These are phyloP conservation scores for Apiosordaria backusii DNA, from an alignment of 495 filamentous ascomycete genomes.

Conservation along the genomic window DNA sequence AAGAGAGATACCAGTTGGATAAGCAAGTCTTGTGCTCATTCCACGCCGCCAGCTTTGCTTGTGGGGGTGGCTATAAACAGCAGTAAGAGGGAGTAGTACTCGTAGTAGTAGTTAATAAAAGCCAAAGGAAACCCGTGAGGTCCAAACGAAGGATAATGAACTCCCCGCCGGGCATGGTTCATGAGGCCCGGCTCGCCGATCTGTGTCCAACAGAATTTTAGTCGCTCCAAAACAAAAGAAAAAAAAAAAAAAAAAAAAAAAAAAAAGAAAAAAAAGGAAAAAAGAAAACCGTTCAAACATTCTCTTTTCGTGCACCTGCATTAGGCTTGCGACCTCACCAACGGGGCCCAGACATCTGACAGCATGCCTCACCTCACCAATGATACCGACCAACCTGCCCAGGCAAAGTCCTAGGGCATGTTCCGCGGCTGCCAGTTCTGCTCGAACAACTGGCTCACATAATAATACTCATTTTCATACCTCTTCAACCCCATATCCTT, in stretches of 20 bases:
- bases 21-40: not conserved
- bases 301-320: conserved; percentile 25
- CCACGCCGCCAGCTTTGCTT: not conserved
- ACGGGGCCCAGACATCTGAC: not conserved
- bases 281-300: not conserved
- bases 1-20: not conserved
- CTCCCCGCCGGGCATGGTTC: not conserved
- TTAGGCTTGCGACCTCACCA: conserved; percentile 5
- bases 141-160: not conserved
- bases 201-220: not conserved
- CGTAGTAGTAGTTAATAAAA: not conserved
- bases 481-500: conserved; percentile 31
- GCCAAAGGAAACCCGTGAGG: not conserved
- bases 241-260: conserved; percentile 10
- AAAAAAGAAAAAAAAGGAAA: not conserved
- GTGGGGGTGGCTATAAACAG: not conserved
- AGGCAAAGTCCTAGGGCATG: conserved; percentile 40
- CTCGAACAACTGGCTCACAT: conserved; percentile 51
- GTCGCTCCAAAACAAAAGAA: not conserved
- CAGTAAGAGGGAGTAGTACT: not conserved
- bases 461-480: conserved; percentile 50
- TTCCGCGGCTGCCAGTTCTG: conserved; percentile 47
- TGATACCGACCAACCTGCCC: too few relatives aligned
- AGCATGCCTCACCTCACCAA: not conserved
- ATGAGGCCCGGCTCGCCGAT: not conserved